These are phyloP conservation scores for Epichloe scottii DNA, from an alignment of 2,329 filamentous ascomycete species.

Conservation along the genomic window DNA sequence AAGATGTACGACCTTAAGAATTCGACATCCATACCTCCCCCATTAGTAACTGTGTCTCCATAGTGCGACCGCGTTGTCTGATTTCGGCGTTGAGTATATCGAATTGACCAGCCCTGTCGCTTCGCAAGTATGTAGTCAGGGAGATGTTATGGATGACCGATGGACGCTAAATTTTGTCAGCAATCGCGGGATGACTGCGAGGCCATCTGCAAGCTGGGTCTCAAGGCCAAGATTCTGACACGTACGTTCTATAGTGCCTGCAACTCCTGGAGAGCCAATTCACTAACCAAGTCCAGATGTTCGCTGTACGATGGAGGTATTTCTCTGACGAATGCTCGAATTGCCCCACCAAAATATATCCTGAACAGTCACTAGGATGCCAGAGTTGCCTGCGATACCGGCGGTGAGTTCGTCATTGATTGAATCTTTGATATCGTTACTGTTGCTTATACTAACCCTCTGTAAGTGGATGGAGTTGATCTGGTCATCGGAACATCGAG, in stretches of 20 bases:
- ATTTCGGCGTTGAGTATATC: slow-evolving; percentile 16
- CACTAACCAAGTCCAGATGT: slow-evolving; percentile 6
- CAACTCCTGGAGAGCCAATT: background rate
- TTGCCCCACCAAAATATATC: background rate
- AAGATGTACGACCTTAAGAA: slow-evolving; percentile 35
- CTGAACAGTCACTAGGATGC: background rate
- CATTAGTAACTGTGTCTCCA: background rate
- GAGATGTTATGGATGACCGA: background rate
- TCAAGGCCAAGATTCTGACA: slow-evolving; percentile 41
- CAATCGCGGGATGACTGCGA: slow-evolving; percentile 80
- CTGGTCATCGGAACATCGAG: slow-evolving; percentile 61
- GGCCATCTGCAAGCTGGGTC: slow-evolving; percentile 84
- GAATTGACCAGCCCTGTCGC: slow-evolving; percentile 80
- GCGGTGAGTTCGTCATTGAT: background rate
- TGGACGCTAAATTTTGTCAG: slow-evolving; percentile 38
- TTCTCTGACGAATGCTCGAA: background rate
- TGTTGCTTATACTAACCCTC: background rate
- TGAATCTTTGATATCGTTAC: background rate
- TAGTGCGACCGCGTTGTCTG: slow-evolving; percentile 8
- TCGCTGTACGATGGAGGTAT: slow-evolving; percentile 12
- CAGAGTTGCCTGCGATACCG: slow-evolving; percentile 2
- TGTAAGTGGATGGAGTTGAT: slow-evolving; percentile 37
- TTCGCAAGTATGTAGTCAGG: background rate
- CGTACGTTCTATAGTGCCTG: slow-evolving; percentile 11
- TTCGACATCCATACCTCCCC: background rate